Evolutionary conservation across 306 rosid genomes (phyloP), one percentile per base, ranked within the genome.

Genomic region (Prosopis cineraria): DNA sequence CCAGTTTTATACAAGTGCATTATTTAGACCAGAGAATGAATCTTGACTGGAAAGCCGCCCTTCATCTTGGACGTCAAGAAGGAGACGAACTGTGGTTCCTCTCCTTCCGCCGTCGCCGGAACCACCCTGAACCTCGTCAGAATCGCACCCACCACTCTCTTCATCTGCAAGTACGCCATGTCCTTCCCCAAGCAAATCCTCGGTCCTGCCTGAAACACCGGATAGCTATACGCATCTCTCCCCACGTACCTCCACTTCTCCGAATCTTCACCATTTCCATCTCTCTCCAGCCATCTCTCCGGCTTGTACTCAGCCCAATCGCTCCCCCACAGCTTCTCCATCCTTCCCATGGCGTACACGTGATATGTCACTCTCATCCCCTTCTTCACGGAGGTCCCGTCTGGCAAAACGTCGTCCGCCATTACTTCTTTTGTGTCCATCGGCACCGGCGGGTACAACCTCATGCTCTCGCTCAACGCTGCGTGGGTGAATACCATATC

Each of bases 161-260:
- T 93, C 97, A 93, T 93, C 58, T 93, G 97, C 87, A 93, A 20
- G 52, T 91, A 91, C 9, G 98, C 95, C 98, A 93, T 93, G 29
- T 91, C 98, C 80, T 74, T 90, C 10, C 97, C 93, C 75, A 91
- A 13, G 55, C 97, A 93, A 1, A 90, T 76, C 85, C 97, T 88
- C 0, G 95, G 98, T 6, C 98, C 97, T 2, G 93, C 97, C 63
- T 93, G 95, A 71, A 93, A 93, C 65, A 91, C 98, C 3, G 92
- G 89, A 31, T 88, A 91, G 1, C 72, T 68, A 29, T 48, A 91
- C 27, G 84, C 12, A 34, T 91, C 93, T n/a, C 87, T 77, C 37
- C 75, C 90, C 24, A 81, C 82, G 9, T 90, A 91, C 19, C 24
- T 82, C 96, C 90, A 87, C 31, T 79, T 89, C 8, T 25, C 62